These are phyloP conservation scores for Dentipellis sp. DNA, from an alignment of 768 basidiomycete species.

Conservation along the genomic window DNA sequence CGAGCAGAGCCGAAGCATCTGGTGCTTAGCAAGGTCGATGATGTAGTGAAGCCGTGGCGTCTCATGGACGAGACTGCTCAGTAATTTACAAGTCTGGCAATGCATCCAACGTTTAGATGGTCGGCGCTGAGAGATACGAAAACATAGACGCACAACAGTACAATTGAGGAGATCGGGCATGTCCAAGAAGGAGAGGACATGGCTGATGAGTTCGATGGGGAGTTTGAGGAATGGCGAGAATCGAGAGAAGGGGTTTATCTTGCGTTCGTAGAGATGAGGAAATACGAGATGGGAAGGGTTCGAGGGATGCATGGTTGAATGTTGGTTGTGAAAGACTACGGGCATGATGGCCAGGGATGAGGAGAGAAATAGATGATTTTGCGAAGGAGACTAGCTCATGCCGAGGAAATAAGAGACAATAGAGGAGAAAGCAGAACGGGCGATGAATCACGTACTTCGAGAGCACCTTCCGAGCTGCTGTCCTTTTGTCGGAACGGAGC, in stretches of 20 bases:
- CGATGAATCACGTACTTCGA: too few species aligned
- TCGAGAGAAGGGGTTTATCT: not conserved
- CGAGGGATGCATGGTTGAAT: not conserved
- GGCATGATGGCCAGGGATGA: too few species aligned
- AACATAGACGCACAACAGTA: conserved; percentile 19
- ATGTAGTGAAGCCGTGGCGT: conserved; percentile 30
- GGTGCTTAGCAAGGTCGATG: conserved; percentile 40
- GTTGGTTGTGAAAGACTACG: too few species aligned
- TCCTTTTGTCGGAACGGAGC: too few species aligned
- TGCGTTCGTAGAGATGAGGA: not conserved
- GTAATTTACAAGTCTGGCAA: not conserved
- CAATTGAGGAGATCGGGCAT: conserved; percentile 28
- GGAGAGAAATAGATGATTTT: too few species aligned
- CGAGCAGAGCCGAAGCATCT: conserved; percentile 31
- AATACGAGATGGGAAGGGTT: not conserved
- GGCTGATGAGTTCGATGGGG: conserved; percentile 31
- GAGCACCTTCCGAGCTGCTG: too few species aligned
- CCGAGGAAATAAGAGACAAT: too few species aligned
- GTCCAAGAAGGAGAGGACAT: conserved; percentile 26
- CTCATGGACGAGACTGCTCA: not conserved
- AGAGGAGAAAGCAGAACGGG: too few species aligned
- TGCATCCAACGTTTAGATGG: not conserved
- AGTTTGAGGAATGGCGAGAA: conserved; percentile 18
- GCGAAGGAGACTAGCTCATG: too few species aligned
- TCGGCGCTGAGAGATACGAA: not conserved